Base-by-base conservation (phyloP, 2,329 filamentous ascomycete species). In the Penicillium sp. region DNA sequence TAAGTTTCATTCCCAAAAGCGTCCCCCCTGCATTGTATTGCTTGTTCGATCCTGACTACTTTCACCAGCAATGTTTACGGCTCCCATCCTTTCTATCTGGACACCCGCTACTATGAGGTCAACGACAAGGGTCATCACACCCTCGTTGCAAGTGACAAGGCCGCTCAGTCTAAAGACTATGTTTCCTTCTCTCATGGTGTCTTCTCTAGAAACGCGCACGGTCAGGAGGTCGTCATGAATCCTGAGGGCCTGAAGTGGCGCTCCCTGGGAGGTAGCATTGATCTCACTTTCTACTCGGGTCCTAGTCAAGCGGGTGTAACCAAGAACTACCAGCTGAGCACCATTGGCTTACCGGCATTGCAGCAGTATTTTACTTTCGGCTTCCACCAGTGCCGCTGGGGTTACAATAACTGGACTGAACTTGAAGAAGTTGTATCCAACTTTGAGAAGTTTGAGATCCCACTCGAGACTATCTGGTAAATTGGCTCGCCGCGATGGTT, bases 371-470 rank as follows among this genome's bases (percentile, higher is more conserved):
- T 85, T 79, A 85, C 86, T 0, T 84, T 95, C 57, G 91, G 91
- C 0, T 93, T 82, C 68, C 90, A 95, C 61, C 90, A 95, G 68
- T 93, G 89, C 64, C 82, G 89, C 56, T 94, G 90, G 86, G 90
- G 90, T 1, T 94, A 94, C 68, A 76, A 80, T 38, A 90, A 89
- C 64, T 91, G 87, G 84, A 82, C 83, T 1, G 79, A 84, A 29
- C 67, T 90, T 3, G 80, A 87, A 59, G 82, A 82, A 60, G 78
- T 84, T 12, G 76, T 83, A 32, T 72, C 80, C 46, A 79, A 77
- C 49, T 83, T 81, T 68, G 77, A 75, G 54, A 75, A 73, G 21
- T 84, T 83, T 54, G 72, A 77, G 31, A 85, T 86, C 52, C 83
- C 83, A 0, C 70, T 86, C 2, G 80, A 83, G 62, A 79, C 72